Percentiles rank a stretch among this genome's conserved stretches.
phyloP scores from a whole-genome alignment of 129 eudicot genomes.

The Centella asiatica region DNA sequence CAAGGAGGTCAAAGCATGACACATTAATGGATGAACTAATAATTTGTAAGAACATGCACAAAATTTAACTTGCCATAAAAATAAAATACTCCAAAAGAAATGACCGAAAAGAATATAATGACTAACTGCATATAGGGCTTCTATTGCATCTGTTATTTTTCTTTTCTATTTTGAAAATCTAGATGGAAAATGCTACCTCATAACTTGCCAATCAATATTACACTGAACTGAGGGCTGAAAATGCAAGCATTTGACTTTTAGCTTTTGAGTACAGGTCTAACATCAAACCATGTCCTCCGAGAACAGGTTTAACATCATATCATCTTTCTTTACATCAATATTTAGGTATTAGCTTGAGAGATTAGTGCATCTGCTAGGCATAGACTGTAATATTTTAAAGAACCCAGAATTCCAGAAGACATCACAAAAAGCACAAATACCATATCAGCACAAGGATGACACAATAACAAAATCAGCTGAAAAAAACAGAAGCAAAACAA shows the following conservation, averaged over 20 bases:
- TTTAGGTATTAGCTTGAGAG: no score
- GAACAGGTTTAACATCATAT: no score
- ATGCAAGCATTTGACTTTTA: no score
- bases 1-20: slow-evolving; percentile 22
- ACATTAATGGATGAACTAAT: slow-evolving; percentile 3
- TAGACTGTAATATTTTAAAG: background rate
- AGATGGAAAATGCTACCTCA: background rate
- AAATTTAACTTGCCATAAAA: background rate
- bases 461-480: background rate
- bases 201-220: background rate
- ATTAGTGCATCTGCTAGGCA: background rate
- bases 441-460: background rate
- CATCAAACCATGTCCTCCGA: no score
- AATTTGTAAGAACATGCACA: slow-evolving; percentile 4
- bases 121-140: background rate
- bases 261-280: no score
- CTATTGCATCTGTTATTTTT: background rate
- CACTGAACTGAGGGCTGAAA: background rate
- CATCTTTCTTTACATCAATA: no score
- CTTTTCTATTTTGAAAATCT: no score
- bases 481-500: no score
- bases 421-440: background rate
- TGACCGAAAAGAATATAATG: background rate
- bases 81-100: background rate
- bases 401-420: background rate